Conservation (phyloP, 768 basidiomycete species). For the Leucocoprinus leucothites region DNA sequence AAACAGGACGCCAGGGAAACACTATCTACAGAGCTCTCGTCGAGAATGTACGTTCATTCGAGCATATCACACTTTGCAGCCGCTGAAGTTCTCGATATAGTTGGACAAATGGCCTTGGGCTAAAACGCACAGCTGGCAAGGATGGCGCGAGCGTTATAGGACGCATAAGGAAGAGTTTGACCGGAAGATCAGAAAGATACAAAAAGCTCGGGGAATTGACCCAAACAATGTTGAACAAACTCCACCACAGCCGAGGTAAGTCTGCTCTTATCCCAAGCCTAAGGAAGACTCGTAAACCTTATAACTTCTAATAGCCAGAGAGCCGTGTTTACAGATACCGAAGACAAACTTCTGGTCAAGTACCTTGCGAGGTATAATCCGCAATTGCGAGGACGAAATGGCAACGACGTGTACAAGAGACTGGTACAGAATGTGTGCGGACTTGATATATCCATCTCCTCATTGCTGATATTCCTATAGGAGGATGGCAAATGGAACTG, state of each 20-base stretch:
- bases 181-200: conserved; percentile 35
- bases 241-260: not conserved
- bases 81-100: conserved; percentile 22
- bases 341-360: not conserved
- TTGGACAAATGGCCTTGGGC: conserved; percentile 48
- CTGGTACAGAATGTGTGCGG: conserved; percentile 39
- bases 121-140: conserved; percentile 46
- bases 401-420: not conserved
- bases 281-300: not conserved
- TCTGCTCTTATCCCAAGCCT: not conserved
- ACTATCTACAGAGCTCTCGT: conserved; percentile 39
- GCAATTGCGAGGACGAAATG: not conserved
- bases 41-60: conserved; percentile 35
- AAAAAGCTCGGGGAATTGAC: conserved; percentile 9
- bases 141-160: conserved; percentile 60
- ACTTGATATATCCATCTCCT: not conserved
- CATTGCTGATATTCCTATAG: conserved; percentile 24
- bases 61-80: not conserved
- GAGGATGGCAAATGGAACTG: conserved; percentile 44
- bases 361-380: not conserved
- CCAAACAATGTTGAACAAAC: not conserved
- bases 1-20: conserved; percentile 42
- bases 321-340: not conserved
- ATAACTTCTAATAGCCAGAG: not conserved
- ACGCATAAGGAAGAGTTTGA: conserved; percentile 43